Evolutionary conservation across 108 stramenopile species (phyloP), one percentile per base, ranked within the genome.

Genomic region (Pseudonitzschia multistriata): DNA sequence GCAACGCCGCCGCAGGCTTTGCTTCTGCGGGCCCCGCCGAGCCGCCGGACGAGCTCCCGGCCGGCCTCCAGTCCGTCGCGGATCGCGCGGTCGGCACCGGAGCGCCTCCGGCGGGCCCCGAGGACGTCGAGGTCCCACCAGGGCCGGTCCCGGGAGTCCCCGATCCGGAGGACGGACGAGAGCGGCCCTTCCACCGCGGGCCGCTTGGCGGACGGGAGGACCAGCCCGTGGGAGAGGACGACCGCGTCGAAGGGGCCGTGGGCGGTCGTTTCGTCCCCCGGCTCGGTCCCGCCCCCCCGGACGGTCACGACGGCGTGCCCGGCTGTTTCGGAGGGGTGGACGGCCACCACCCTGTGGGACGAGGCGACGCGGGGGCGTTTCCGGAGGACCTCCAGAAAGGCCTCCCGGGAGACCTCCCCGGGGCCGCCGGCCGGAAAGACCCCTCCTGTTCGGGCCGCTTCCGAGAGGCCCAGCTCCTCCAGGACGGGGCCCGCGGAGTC

Each of bases 231-330:
- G 3, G 73, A 64, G 11, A 48, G 25, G 3, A 74, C 65, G 0
- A 74, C 73, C 3, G 13, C 10, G 31, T 74, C 45, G 65, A 74
- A 74, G 15, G 71, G 71, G 31, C 68, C 68, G 40, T 69, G 54
- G 3, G 1, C 15, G 33, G 13, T 29, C 69, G 21, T 60, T 36
- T 11, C 24, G 31, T 7, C 29, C 28, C 47, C 47, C 55, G 55
- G n/a, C 2, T 40, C n/a, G 31, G n/a, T n/a, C n/a, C n/a, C n/a
- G n/a, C n/a, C n/a, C n/a, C n/a, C n/a, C n/a, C n/a, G n/a, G n/a
- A n/a, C n/a, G 7, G 37, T 49, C 54, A 48, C 33, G 31, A 34
- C 24, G 22, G 14, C 49, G 25, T 70, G 24, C 25, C 8, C n/a
- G 50, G 29, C 22, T 35, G 10, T 2, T 60, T 40, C n/a, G 7